Base-by-base conservation (phyloP, 371 early-diverging fungal species). In the Apophysomyces trapeziformis region DNA sequence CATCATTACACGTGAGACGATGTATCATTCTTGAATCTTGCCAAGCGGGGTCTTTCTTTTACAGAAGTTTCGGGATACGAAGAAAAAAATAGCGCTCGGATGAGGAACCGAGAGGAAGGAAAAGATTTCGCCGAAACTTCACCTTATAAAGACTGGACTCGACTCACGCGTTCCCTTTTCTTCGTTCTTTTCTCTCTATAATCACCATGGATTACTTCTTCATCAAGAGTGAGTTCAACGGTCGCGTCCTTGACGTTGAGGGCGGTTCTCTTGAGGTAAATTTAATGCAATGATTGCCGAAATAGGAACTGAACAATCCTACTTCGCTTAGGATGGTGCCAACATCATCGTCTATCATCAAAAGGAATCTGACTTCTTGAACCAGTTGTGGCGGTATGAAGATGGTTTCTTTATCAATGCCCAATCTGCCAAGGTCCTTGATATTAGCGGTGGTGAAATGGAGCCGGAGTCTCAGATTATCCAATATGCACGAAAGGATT, bases 321-420 rank as follows among this genome's bases (percentile, higher is more conserved):
- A 3, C 32, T 26, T 26, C 3, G 32, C 38, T 36, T 50, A 72
- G 69, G 75, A 75, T 47, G 71, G 50, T 4, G 75, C 71, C 58
- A 44, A 43, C 4, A 63, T 75, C 16, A 75, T 75, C 41, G 75
- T 75, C 11, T 76, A 69, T 32, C 26, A 36, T 26, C 73, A 76
- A 59, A 76, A 76, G 63, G 4, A 14, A 12, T 16, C 39, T 8
- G 71, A 69, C 1, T 46, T 58, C 35, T 45, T 58, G 38, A 76
- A 76, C 66, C 73, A 76, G 62, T 67, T 78, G 37, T 78, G 75
- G 78, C 57, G 67, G 12, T 65, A 54, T 7, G 71, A 75, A 47
- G 60, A 75, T 66, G 78, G 75, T 12, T 72, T 68, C 26, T 58
- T 78, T 26, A 65, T 74, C 44, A 78, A 78, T 61, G 70, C 58